Base-by-base conservation (phyloP, 192 early-diverging fungal species). In the Paraglomus occultum region DNA sequence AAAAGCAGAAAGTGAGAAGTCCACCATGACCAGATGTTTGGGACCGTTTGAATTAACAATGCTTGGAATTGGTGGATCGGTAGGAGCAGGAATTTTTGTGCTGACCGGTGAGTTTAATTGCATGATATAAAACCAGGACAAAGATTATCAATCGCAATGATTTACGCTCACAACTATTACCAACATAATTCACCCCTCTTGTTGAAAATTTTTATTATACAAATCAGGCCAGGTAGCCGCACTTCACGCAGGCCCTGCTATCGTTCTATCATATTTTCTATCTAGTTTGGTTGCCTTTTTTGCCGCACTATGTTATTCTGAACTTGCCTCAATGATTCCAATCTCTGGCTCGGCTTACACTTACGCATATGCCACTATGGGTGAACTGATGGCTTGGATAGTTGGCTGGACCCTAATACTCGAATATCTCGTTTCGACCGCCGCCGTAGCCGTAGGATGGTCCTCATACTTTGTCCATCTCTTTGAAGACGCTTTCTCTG, bases 401-500 rank as follows among this genome's bases (percentile, higher is more conserved):
- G 90, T 94, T 70, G 93, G 92, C 14, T 96, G 94, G 94, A 89
- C 92, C 76, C 75, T 95, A 44, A 89, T 93, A 10, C 77, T 95
- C 31, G 94, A 95, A 78, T 95, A 94, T 73, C 79, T 94, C 74
- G 88, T 95, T 14, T 90, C 90, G 3, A 89, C 93, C 14, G 90
- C 92, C 0, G 88, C 92, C 0, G 91, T 94, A 38, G 87, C 92
- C 11, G 81, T 85, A 68, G 90, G 92, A 8, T 96, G 92, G 91
- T 91, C 92, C 14, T 81, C 77, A 0, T 96, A 96, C 71, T 80
- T 96, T 70, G 86, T 84, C 9, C 74, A 74, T 4, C 90, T 95
- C 58, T 78, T 93, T 51, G 18, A 53, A 8, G 87, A 91, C 54
- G 85, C 86, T 10, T 89, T 90, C 53, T 71, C 67, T 10, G 68